Percentiles rank a stretch among this genome's conserved stretches.
Evolutionary conservation across 129 eudicot species (phyloP).

Genomic region (sunflower (Helianthus annuus)): DNA sequence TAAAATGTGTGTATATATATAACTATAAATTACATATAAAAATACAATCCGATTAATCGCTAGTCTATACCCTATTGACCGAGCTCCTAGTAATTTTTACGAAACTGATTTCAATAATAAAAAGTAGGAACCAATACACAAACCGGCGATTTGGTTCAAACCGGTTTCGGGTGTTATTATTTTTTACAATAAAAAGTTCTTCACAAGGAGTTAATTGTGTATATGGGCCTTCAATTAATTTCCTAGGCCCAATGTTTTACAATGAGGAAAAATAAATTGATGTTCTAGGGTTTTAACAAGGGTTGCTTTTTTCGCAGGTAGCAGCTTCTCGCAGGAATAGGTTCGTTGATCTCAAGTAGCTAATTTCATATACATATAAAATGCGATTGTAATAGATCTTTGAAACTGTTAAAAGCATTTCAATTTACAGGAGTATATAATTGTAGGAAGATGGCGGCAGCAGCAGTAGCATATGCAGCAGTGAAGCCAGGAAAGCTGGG

Average conservation of each 20-base stretch:
- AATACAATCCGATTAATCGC: no score
- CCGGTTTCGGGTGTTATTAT: no score
- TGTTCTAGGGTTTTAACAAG: constrained; percentile 1
- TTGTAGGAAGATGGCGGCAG: constrained; percentile 23
- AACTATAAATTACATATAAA: no score
- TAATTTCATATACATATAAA: not conserved
- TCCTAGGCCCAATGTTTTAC: constrained; percentile 6
- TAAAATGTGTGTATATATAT: no score
- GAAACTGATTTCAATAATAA: no score
- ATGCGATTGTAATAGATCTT: not conserved
- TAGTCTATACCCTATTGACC: no score
- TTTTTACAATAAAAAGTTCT: not conserved
- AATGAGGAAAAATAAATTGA: not conserved
- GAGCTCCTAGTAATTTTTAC: no score
- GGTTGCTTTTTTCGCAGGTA: not conserved
- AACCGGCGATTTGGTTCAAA: no score
- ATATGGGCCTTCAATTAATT: not conserved
- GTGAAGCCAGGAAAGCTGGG: constrained; percentile 81
- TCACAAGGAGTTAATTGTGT: no score
- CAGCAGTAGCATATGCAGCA: constrained; percentile 57
- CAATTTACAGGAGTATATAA: not conserved
- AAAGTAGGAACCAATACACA: no score
- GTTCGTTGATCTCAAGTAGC: constrained; percentile 1
- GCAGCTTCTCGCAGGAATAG: constrained; percentile 25
- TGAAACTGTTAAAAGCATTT: not conserved